Conservation (phyloP, 768 basidiomycete genomes). For the Lentinula edodes region DNA sequence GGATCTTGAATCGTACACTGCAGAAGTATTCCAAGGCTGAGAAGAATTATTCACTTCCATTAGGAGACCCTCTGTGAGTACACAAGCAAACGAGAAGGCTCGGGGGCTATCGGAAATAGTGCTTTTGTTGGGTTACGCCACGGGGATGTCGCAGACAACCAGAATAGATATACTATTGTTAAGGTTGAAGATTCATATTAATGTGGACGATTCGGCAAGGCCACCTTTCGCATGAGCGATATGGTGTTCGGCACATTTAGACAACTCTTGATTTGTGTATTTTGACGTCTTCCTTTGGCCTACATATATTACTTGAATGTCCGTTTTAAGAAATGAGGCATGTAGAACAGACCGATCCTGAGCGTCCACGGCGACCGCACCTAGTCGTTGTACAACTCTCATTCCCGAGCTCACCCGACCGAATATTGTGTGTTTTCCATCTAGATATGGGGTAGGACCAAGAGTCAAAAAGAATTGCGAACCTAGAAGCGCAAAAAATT, state of each 20-base stretch:
- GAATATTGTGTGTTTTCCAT: constrained; percentile 84
- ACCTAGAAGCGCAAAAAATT: constrained; percentile 63
- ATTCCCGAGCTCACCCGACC: constrained; percentile 90
- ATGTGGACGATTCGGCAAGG: not conserved
- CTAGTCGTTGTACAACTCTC: constrained; percentile 85
- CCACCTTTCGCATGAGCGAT: not conserved
- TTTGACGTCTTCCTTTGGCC: constrained; percentile 79
- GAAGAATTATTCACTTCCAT: not conserved
- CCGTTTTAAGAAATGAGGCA: not conserved
- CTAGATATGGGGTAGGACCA: constrained; percentile 76
- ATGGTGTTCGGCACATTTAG: constrained; percentile 10
- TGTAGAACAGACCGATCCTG: constrained; percentile 68
- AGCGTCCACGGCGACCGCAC: constrained; percentile 83
- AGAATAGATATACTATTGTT: not conserved
- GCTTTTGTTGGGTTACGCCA: not conserved
- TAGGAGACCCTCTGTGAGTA: not conserved
- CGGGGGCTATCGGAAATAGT: not conserved
- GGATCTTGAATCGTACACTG: not conserved
- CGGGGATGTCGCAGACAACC: not conserved
- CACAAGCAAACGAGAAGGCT: not conserved
- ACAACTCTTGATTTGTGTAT: constrained; percentile 66
- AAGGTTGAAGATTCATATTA: not conserved
- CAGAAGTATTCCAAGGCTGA: not conserved
- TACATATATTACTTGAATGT: constrained; percentile 14
- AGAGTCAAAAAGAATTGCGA: constrained; percentile 95